Conservation (phyloP, 495 filamentous ascomycete genomes). For the Ramalina intermedia region DNA sequence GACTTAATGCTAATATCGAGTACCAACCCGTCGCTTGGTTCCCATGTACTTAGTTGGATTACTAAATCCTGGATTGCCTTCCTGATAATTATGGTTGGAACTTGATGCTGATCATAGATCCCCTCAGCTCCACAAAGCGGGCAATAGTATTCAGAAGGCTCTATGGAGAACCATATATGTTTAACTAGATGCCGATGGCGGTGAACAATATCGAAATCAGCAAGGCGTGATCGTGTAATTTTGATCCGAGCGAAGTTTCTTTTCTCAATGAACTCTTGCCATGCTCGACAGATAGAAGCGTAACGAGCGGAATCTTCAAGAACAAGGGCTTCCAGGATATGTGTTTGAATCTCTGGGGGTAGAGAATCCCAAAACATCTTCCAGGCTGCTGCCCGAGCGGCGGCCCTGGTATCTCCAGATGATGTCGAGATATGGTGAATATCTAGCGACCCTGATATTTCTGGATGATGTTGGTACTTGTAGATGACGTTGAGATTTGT, state of each 20-base stretch:
- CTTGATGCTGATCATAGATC: slow-evolving; percentile 11
- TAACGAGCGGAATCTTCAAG: slow-evolving; percentile 20
- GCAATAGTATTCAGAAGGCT: slow-evolving; percentile 23
- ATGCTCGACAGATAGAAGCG: slow-evolving; percentile 27
- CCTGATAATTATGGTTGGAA: slow-evolving; percentile 17
- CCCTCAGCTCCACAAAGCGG: slow-evolving; percentile 16
- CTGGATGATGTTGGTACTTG: too few relatives aligned
- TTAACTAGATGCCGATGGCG: slow-evolving; percentile 23
- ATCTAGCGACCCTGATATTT: not conserved
- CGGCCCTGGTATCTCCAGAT: not conserved
- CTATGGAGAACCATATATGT: slow-evolving; percentile 26
- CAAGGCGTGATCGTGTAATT: slow-evolving; percentile 21
- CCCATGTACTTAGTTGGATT: slow-evolving; percentile 24
- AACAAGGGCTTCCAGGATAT: slow-evolving; percentile 13
- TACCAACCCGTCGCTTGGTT: slow-evolving; percentile 20
- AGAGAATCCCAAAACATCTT: slow-evolving; percentile 11
- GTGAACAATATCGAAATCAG: slow-evolving; percentile 21
- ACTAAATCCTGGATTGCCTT: slow-evolving; percentile 22
- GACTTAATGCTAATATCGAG: slow-evolving; percentile 28
- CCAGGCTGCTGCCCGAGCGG: slow-evolving; percentile 3
- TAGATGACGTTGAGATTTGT: too few relatives aligned
- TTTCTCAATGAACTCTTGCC: slow-evolving; percentile 24
- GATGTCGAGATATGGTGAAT: not conserved
- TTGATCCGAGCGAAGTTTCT: slow-evolving; percentile 27
- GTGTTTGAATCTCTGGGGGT: slow-evolving; percentile 10